A percentile compares a stretch with the other conserved stretches of the same genome.
These are phyloP conservation scores for Helianthus annuus DNA, from an alignment of 129 eudicot genomes.

Conservation along the genomic window DNA sequence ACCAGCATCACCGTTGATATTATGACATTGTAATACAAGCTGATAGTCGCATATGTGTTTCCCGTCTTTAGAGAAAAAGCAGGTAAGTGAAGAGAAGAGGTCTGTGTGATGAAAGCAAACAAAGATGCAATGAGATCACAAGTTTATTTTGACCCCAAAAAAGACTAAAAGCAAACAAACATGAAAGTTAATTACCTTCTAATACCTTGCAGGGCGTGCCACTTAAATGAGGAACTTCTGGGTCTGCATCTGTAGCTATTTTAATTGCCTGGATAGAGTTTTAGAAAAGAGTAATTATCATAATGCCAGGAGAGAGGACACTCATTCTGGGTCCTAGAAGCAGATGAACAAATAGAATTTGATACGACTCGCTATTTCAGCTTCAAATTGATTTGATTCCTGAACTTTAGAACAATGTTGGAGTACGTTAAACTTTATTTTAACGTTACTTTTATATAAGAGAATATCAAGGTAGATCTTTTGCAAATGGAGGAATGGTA, in stretches of 20 bases:
- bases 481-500: too few species aligned
- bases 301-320: not conserved
- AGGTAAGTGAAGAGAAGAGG: conserved; percentile 65
- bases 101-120: conserved; percentile 39
- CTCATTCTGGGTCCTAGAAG: not conserved
- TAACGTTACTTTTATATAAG: too few species aligned
- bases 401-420: too few species aligned
- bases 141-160: conserved; percentile 1
- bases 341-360: too few species aligned
- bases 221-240: conserved; percentile 51
- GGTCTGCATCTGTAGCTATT: conserved; percentile 83
- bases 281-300: conserved; percentile 3
- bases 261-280: conserved; percentile 59
- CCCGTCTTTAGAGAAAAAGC: conserved; percentile 72
- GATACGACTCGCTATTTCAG: too few species aligned
- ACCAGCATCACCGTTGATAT: conserved; percentile 55
- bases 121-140: conserved; percentile 18
- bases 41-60: conserved; percentile 2
- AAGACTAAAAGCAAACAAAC: conserved; percentile 8
- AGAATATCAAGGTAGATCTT: too few species aligned
- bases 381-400: too few species aligned
- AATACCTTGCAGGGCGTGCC: conserved; percentile 61
- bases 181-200: conserved; percentile 58
- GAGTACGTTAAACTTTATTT: too few species aligned
- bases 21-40: conserved; percentile 53